phyloP scores from a whole-genome alignment of 2,329 filamentous ascomycete genomes.

The Aspergillus udagawae region DNA sequence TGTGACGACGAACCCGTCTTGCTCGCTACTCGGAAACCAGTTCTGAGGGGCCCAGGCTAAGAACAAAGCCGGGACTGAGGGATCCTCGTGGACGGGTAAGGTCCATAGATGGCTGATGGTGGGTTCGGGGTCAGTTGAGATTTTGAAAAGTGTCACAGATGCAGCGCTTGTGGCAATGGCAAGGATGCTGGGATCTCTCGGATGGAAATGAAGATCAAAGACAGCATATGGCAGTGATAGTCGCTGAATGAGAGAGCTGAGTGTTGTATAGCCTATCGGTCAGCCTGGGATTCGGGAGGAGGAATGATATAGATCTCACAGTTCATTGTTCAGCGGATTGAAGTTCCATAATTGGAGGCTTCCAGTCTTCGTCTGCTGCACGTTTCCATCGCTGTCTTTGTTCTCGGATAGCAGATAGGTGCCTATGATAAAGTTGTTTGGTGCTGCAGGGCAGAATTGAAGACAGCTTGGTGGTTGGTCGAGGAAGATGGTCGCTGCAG shows the following conservation, averaged over 20 bases:
- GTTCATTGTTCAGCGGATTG: conserved; percentile 23
- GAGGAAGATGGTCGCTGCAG: conserved; percentile 33
- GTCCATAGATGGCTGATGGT: conserved; percentile 38
- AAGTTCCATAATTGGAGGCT: conserved; percentile 66
- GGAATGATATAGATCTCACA: conserved; percentile 17
- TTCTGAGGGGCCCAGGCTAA: conserved; percentile 65
- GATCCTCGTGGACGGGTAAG: conserved; percentile 49
- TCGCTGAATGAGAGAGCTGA: conserved; percentile 56
- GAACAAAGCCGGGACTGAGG: conserved; percentile 62
- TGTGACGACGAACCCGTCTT: conserved; percentile 62
- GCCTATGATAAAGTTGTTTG: conserved; percentile 70
- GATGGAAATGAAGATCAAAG: conserved; percentile 80
- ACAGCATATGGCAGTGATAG: conserved; percentile 66
- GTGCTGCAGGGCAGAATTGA: conserved; percentile 43
- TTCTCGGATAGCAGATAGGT: conserved; percentile 67
- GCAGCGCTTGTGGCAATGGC: conserved; percentile 72
- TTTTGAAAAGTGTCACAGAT: conserved; percentile 40
- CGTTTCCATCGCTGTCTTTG: conserved; percentile 21
- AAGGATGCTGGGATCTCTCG: conserved; percentile 53
- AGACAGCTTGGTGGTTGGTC: conserved; percentile 45
- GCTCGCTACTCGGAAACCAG: conserved; percentile 19
- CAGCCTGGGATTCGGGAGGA: background rate
- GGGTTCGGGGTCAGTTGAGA: conserved; percentile 16
- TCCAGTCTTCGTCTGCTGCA: conserved; percentile 64
- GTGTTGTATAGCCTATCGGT: conserved; percentile 10